Percentiles rank a stretch among this genome's conserved stretches.
phyloP scores from a whole-genome alignment of 2,329 filamentous ascomycete genomes.

The Mollisia scopiformis region DNA sequence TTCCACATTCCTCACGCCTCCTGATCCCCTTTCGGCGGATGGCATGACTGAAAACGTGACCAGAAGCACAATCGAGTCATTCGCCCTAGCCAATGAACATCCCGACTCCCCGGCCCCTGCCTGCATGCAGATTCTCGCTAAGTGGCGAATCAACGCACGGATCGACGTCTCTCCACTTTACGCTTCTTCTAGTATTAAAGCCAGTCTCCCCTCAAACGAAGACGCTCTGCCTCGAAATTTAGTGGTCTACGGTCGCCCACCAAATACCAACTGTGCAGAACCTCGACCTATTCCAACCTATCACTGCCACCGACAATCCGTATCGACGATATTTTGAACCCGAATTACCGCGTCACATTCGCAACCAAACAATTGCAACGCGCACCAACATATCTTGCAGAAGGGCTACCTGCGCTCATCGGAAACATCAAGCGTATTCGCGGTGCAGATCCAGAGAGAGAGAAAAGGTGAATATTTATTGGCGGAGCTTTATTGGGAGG shows the following conservation, averaged over 20 bases:
- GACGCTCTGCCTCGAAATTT: neutral
- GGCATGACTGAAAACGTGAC: slow-evolving; percentile 18
- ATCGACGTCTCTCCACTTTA: slow-evolving; percentile 10
- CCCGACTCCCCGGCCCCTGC: neutral
- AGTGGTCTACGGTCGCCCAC: neutral
- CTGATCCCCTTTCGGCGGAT: neutral
- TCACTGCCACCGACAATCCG: neutral
- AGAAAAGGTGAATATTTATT: slow-evolving; percentile 31
- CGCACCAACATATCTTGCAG: neutral
- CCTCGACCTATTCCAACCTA: neutral
- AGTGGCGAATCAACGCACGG: neutral
- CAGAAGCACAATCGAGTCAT: slow-evolving; percentile 4
- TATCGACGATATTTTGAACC: neutral
- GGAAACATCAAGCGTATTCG: too few species aligned
- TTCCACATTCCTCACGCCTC: neutral
- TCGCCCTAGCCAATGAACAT: slow-evolving; percentile 7
- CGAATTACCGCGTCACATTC: neutral
- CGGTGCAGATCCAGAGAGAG: neutral
- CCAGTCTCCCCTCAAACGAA: neutral
- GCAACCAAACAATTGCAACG: neutral
- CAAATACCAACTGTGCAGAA: neutral
- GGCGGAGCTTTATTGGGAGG: slow-evolving; percentile 9
- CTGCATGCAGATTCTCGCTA: neutral
- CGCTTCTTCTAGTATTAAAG: neutral
- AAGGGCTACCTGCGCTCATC: neutral